Evolutionary conservation across 2,329 filamentous ascomycete genomes (phyloP).

Genomic region (Fusarium devonianum): DNA sequence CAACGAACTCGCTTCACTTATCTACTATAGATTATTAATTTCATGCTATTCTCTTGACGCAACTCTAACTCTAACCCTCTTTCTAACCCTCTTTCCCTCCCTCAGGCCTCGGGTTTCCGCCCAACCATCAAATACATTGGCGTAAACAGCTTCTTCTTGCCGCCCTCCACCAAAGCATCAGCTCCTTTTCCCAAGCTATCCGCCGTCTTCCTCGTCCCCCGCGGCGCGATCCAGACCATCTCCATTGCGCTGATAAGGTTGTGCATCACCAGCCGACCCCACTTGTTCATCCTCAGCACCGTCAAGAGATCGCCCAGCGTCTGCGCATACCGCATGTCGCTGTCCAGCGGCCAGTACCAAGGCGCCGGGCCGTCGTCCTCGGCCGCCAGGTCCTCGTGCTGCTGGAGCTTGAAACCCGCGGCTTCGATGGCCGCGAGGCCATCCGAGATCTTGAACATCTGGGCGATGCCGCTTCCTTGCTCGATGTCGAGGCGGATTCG

Average conservation of each 20-base stretch:
- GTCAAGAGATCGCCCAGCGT: conserved; percentile 76
- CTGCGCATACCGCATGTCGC: conserved; percentile 79
- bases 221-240: conserved; percentile 72
- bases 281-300: conserved; percentile 83
- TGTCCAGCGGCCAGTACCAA: conserved; percentile 87
- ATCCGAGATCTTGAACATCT: conserved; percentile 87
- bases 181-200: conserved; percentile 79
- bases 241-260: conserved; percentile 77
- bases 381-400: conserved; percentile 64
- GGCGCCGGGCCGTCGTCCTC: conserved; percentile 60
- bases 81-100: too few species aligned
- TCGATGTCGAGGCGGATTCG: conserved; percentile 90
- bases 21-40: too few species aligned
- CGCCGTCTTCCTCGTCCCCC: conserved; percentile 85
- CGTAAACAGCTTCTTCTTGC: conserved; percentile 84
- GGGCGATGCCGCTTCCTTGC: conserved; percentile 90
- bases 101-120: conserved; percentile 68
- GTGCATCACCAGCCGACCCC: conserved; percentile 75
- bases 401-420: conserved; percentile 80
- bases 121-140: conserved; percentile 96
- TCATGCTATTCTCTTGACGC: too few species aligned
- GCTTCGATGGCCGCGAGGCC: conserved; percentile 80
- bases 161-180: conserved; percentile 83
- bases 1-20: too few species aligned
- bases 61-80: not conserved